These are phyloP conservation scores for Chrysanthemum makinoi DNA, from an alignment of 129 eudicot species.

Conservation along the genomic window DNA sequence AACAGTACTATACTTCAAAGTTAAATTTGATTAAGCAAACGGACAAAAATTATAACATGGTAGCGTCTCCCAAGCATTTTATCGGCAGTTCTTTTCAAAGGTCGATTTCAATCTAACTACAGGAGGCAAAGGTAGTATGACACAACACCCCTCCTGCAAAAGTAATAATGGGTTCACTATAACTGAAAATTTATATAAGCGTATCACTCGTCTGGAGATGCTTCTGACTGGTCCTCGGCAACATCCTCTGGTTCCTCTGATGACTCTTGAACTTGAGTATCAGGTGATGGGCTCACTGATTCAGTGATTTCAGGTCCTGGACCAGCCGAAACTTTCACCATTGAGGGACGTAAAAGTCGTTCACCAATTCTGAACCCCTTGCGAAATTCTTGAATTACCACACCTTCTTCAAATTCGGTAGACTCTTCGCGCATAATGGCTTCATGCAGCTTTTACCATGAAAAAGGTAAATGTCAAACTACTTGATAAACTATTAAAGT, in stretches of 20 bases:
- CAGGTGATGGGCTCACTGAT: conserved; percentile 27
- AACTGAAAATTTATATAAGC: conserved; percentile 22
- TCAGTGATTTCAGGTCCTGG: conserved; percentile 67
- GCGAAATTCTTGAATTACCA: conserved; percentile 66
- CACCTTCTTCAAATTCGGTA: conserved; percentile 60
- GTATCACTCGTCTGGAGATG: conserved; percentile 34
- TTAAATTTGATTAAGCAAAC: neutral
- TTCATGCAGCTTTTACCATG: conserved; percentile 67
- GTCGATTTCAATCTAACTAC: conserved; percentile 25
- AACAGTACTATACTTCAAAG: neutral
- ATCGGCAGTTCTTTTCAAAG: conserved; percentile 21
- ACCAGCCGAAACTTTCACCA: conserved; percentile 90
- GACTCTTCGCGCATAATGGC: conserved; percentile 88
- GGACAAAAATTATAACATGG: neutral
- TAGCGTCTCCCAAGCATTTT: conserved; percentile 7
- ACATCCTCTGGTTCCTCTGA: conserved; percentile 32
- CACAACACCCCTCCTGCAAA: conserved; percentile 40
- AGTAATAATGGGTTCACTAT: conserved; percentile 26
- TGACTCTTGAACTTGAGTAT: conserved; percentile 28
- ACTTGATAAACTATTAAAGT: conserved; percentile 5
- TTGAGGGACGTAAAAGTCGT: conserved; percentile 75
- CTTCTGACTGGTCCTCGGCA: conserved; percentile 23
- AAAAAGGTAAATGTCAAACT: conserved; percentile 32
- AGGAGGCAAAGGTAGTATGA: conserved; percentile 45
- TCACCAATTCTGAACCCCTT: conserved; percentile 77